These are phyloP conservation scores for Xylaria sp. DNA, from an alignment of 2,329 filamentous ascomycete species.

Conservation along the genomic window DNA sequence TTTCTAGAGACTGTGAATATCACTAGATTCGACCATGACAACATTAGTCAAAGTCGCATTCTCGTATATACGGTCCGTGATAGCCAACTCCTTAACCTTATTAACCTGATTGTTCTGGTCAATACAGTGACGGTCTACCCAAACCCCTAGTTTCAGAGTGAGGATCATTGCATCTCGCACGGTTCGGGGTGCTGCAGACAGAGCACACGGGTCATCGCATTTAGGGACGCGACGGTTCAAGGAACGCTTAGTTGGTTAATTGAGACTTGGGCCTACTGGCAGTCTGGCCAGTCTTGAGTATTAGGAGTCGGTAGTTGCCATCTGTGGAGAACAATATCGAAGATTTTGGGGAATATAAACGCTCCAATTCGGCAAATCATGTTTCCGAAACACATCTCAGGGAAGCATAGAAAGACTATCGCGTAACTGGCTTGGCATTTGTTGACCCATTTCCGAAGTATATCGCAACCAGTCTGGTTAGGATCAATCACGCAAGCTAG, in stretches of 20 bases:
- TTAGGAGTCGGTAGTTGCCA: too few species aligned
- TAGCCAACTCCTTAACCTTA: conserved; percentile 2
- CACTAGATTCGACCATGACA: conserved; percentile 17
- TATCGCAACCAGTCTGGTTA: conserved; percentile 10
- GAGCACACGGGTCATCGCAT: conserved; percentile 22
- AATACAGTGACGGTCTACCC: conserved; percentile 25
- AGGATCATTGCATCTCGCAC: conserved; percentile 21
- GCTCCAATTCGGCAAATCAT: background rate
- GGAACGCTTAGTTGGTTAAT: background rate
- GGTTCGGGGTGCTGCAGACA: conserved; percentile 17
- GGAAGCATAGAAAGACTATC: background rate
- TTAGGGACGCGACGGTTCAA: conserved; percentile 16
- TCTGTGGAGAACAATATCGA: background rate
- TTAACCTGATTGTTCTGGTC: conserved; percentile 16
- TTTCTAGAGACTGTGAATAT: conserved; percentile 2
- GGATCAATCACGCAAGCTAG: conserved; percentile 15
- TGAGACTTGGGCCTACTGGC: background rate
- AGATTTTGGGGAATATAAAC: background rate
- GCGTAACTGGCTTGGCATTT: conserved; percentile 8
- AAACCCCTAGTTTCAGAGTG: conserved; percentile 9
- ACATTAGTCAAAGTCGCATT: conserved; percentile 26
- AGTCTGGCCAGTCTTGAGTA: background rate
- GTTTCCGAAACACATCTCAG: background rate
- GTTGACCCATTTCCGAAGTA: conserved; percentile 15
- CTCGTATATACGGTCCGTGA: conserved; percentile 26